A percentile compares a stretch with the other conserved stretches of the same genome.
These are phyloP conservation scores for Schwanniomyces vanrijiae DNA, from an alignment of 805 yeast genomes.

Conservation along the genomic window DNA sequence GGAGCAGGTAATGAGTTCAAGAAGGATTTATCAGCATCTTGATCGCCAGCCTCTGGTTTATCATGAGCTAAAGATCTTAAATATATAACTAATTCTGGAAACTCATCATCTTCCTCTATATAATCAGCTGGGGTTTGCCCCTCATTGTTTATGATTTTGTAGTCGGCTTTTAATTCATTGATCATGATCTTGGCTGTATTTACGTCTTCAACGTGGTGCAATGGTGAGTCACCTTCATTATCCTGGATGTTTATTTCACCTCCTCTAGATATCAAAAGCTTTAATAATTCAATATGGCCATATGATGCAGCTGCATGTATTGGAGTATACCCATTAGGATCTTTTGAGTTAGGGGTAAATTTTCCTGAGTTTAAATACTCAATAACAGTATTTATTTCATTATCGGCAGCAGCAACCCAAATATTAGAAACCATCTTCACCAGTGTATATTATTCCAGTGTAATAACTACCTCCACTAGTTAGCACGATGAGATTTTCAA, in stretches of 20 bases:
- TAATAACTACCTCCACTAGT: not conserved
- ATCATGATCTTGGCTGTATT: slow-evolving; percentile 65
- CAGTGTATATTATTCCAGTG: not conserved
- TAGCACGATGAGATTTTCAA: not conserved
- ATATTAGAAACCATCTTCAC: slow-evolving; percentile 56
- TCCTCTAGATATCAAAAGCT: slow-evolving; percentile 52
- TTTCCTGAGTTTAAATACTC: slow-evolving; percentile 49
- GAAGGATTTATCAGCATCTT: slow-evolving; percentile 16
- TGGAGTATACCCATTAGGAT: slow-evolving; percentile 94
- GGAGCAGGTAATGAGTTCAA: slow-evolving; percentile 33
- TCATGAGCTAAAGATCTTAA: slow-evolving; percentile 46
- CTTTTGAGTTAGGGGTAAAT: slow-evolving; percentile 69
- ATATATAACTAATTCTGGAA: slow-evolving; percentile 72
- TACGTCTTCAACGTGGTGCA: slow-evolving; percentile 83
- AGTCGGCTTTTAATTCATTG: slow-evolving; percentile 68
- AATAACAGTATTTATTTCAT: slow-evolving; percentile 60
- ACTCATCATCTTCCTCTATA: slow-evolving; percentile 83
- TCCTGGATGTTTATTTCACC: slow-evolving; percentile 87
- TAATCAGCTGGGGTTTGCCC: slow-evolving; percentile 73
- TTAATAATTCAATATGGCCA: slow-evolving; percentile 70
- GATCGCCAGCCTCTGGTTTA: slow-evolving; percentile 12
- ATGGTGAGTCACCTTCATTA: slow-evolving; percentile 90
- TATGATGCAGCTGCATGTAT: slow-evolving; percentile 97
- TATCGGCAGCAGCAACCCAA: slow-evolving; percentile 96
- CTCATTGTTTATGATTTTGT: slow-evolving; percentile 61